These are phyloP conservation scores for Leishmania major DNA, from an alignment of 208 protist genomes.

Conservation along the genomic window DNA sequence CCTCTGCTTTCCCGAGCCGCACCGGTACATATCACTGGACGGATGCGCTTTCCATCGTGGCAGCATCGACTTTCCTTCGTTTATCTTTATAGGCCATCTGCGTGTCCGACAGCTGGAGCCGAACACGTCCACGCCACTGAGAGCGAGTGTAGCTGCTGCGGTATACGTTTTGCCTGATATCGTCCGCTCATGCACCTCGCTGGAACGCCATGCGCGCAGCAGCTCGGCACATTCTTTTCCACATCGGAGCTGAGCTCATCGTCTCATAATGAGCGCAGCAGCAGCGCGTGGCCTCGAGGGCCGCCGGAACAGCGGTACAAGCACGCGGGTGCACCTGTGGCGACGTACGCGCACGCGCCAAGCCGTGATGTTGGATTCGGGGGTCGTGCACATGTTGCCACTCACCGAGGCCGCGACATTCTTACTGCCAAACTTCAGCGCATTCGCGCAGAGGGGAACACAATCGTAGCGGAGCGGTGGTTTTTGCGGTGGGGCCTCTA, in stretches of 20 bases:
- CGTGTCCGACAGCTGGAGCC: too few species aligned
- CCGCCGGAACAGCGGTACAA: neutral
- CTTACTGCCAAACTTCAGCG: constrained; percentile 23
- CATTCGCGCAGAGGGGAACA: constrained; percentile 18
- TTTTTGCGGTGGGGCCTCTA: constrained; percentile 25
- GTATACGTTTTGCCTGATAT: neutral
- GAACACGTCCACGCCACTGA: neutral
- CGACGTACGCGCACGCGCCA: neutral
- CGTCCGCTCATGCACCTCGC: constrained; percentile 10
- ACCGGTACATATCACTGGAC: neutral
- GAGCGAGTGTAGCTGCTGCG: neutral
- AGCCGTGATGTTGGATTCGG: neutral
- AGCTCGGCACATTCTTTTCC: constrained; percentile 2
- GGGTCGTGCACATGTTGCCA: neutral
- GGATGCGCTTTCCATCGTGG: neutral
- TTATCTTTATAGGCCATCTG: neutral
- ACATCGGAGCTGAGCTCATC: neutral
- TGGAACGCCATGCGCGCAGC: constrained; percentile 1
- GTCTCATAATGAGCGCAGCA: neutral
- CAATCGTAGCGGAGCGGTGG: constrained; percentile 5
- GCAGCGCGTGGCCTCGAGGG: neutral
- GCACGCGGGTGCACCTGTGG: neutral
- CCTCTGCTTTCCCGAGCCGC: neutral
- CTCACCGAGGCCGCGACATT: neutral
- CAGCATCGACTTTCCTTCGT: neutral